phyloP scores from a whole-genome alignment of 495 filamentous ascomycete species.

The Venustampulla echinocandica region DNA sequence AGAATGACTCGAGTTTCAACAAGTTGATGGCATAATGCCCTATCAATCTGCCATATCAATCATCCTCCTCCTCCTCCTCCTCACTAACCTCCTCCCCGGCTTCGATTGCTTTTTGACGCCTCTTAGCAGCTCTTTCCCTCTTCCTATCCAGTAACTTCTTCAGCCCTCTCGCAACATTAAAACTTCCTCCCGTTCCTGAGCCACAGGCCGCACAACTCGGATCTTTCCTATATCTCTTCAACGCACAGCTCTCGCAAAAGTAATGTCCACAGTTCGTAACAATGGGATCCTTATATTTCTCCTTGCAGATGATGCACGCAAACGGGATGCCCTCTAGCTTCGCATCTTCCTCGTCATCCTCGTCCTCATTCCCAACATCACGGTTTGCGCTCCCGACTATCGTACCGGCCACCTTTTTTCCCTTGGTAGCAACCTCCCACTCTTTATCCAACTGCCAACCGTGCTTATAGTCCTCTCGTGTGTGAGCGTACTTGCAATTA shows the following conservation, averaged over 20 bases:
- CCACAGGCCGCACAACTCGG: constrained; percentile 82
- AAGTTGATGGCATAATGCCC: no score
- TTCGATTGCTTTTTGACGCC: constrained; percentile 60
- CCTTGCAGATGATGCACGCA: constrained; percentile 86
- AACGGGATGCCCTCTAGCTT: constrained; percentile 85
- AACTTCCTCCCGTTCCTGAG: constrained; percentile 75
- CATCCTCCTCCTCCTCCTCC: constrained; percentile 44
- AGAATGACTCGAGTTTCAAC: no score
- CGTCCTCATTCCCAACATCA: constrained; percentile 41
- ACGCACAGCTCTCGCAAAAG: constrained; percentile 84
- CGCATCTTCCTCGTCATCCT: constrained; percentile 66
- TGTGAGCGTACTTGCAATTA: constrained; percentile 82
- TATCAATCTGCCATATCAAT: no score
- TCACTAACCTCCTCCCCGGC: constrained; percentile 60
- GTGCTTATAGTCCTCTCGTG: constrained; percentile 79
- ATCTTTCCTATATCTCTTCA: constrained; percentile 68
- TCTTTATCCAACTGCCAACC: constrained; percentile 94
- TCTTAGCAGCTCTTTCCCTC: constrained; percentile 56
- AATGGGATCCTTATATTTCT: constrained; percentile 71
- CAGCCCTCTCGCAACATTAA: constrained; percentile 79
- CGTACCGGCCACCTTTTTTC: constrained; percentile 57
- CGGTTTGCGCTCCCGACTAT: constrained; percentile 53
- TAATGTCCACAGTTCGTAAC: constrained; percentile 91
- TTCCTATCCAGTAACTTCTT: constrained; percentile 79
- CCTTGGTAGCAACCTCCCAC: constrained; percentile 79